phyloP scores from a whole-genome alignment of 495 filamentous ascomycete species.

The Podospora sp. region DNA sequence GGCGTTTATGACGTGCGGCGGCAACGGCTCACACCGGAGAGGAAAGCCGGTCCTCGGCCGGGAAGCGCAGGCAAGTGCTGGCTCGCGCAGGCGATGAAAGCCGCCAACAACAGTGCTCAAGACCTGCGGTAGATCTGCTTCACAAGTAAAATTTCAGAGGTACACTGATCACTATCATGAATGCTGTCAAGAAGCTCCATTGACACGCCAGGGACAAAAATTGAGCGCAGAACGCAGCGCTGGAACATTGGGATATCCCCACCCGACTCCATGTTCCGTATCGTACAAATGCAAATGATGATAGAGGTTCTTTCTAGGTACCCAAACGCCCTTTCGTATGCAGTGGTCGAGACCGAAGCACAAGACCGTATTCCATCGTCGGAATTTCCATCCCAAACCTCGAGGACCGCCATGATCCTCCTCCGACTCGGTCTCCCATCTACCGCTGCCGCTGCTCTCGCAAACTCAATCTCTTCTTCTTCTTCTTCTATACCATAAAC shows the following conservation, averaged over 20 bases:
- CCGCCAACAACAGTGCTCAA: too few species aligned
- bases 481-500: constrained; percentile 72
- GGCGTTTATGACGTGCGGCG: too few species aligned
- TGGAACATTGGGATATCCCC: background rate
- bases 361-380: background rate
- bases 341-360: background rate
- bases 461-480: background rate
- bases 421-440: background rate
- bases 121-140: too few species aligned
- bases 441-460: background rate
- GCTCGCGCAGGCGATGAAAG: too few species aligned
- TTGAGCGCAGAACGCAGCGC: too few species aligned
- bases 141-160: too few species aligned
- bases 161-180: too few species aligned
- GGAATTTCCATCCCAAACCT: background rate
- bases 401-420: background rate
- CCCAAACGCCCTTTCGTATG: constrained; percentile 4
- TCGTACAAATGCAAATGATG: background rate
- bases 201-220: too few species aligned
- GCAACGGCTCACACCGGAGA: too few species aligned
- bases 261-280: background rate
- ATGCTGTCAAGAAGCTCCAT: too few species aligned
- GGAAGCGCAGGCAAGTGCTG: too few species aligned
- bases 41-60: too few species aligned
- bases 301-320: background rate